Evolutionary conservation across 306 rosid species (phyloP), one percentile per base, ranked within the genome.

Genomic region (Begonia fuchsioides): DNA sequence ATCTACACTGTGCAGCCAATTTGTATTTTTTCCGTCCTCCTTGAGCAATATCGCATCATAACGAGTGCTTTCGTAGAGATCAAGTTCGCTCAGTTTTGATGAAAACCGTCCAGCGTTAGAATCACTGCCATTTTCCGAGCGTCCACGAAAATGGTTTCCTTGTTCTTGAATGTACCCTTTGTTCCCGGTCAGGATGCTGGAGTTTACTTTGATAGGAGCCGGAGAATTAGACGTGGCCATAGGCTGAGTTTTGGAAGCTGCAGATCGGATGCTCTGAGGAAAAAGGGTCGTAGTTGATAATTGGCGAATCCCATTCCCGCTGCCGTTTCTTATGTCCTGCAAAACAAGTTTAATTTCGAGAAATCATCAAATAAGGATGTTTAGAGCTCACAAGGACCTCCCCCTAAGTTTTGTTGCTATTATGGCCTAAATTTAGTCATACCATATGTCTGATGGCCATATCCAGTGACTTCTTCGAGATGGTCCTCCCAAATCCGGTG

Each of bases 381-480:
- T 26, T 8, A 26, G 7, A 26, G 35, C 35, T 26, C 35, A 26
- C 35, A 26, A 1, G 7, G 35, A 26, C 35, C 7, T 6, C 7
- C 35, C 35, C 35, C 35, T 26, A 26, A 26, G 7, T 26, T 26
- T 26, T 26, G 32, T 5, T 6, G 7, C 35, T 26, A 26, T 26
- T 26, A 26, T 26, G 35, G 35, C 35, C 35, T 26, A 26, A 26
- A 26, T 26, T 8, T 5, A 26, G 35, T 26, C 35, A 8, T 67
- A 90, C 98, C 98, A 85, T 90, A 70, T 85, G 94, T 59, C 83
- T 78, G 59, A 85, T 85, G 45, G 98, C 98, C 94, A 90, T 77
- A 63, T 90, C 98, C 50, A 90, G 78, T 32, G 98, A 90, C 69
- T 79, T 90, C 77, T 85, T 90, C 14, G 98, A 90, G 77, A 90